Base-by-base conservation (phyloP, 164 flowering plant genomes). In the Liriodendron chinense region DNA sequence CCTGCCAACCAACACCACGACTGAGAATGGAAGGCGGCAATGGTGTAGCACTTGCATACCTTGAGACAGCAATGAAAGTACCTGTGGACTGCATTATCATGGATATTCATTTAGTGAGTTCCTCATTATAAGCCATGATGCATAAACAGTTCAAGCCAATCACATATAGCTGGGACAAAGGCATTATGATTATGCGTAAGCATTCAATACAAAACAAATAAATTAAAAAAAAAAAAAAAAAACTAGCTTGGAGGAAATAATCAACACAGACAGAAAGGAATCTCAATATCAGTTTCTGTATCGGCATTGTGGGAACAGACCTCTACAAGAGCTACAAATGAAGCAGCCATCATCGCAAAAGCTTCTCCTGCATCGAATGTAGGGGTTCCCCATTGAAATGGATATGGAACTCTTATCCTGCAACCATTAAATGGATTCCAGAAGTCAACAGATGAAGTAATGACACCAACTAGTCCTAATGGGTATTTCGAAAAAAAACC, bases 1-100 rank as follows among this genome's bases (percentile, higher is more conserved):
- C 98, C 98, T 93, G 97, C 98, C 98, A 94, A 80, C 98, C 97
- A 71, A 91, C 77, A 47, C 98, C 98, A 67, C 97, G 96, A 82
- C 97, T 94, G 72, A 94, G 94, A 70, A 94, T 71, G 59, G 98
- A 87, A 71, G 94, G 97, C 72, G 98, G 98, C 78, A 89, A 3
- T 23, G 90, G 96, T 71, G 98, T 94, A 68, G 98, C 97, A 87
- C 97, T 92, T 18, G 97, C 92, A 83, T 84, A 94, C 80, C 98
- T 86, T 62, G 97, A 83, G 24, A 91, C 92, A 22, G 97, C 97
- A 79, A 88, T 80, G 83, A 88, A 94, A 20, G 86, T 84, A 72
- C 98, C 94, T 66, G 91, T 87, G 59, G 97, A 90, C 98, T 91
- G 93, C 77, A 73, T 73, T 62, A 50, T 23, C 71, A 80, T 63